phyloP scores from a whole-genome alignment of 2,329 filamentous ascomycete genomes.

The Dothideomycetes sp. region DNA sequence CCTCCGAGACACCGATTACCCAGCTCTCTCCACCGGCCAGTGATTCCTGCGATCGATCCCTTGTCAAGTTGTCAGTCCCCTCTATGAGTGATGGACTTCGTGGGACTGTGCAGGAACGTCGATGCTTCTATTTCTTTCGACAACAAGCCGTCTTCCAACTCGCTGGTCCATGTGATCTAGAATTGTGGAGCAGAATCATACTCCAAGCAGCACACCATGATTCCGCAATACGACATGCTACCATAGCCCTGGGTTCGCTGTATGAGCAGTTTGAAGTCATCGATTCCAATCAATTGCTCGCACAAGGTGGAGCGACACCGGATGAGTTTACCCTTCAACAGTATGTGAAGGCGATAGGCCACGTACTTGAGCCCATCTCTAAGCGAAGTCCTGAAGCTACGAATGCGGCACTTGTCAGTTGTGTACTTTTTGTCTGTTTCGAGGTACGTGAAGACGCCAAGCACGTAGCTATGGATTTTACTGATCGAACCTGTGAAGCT shows the following conservation, averaged over 20 bases:
- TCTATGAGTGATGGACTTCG: background rate
- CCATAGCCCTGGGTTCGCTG: constrained; percentile 20
- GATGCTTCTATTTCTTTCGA: constrained; percentile 16
- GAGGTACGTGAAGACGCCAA: no score
- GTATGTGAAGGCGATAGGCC: no score
- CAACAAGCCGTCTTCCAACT: constrained; percentile 13
- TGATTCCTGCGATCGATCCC: background rate
- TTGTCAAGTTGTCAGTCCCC: background rate
- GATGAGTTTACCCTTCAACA: no score
- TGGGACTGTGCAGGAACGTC: constrained; percentile 2
- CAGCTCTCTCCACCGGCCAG: background rate
- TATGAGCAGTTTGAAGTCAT: constrained; percentile 15
- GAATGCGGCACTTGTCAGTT: no score
- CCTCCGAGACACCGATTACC: background rate
- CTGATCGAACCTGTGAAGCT: no score
- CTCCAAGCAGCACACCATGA: constrained; percentile 20
- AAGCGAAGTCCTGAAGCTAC: no score
- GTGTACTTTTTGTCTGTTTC: no score
- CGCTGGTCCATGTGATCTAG: constrained; percentile 14
- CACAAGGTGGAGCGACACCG: no score
- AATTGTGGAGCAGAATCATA: constrained; percentile 20
- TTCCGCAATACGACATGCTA: constrained; percentile 20
- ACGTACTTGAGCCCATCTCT: no score
- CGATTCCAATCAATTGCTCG: no score
- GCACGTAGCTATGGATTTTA: no score